These are phyloP conservation scores for Ostreobium quekettii DNA, from an alignment of 139 green algal genomes.

Conservation along the genomic window DNA sequence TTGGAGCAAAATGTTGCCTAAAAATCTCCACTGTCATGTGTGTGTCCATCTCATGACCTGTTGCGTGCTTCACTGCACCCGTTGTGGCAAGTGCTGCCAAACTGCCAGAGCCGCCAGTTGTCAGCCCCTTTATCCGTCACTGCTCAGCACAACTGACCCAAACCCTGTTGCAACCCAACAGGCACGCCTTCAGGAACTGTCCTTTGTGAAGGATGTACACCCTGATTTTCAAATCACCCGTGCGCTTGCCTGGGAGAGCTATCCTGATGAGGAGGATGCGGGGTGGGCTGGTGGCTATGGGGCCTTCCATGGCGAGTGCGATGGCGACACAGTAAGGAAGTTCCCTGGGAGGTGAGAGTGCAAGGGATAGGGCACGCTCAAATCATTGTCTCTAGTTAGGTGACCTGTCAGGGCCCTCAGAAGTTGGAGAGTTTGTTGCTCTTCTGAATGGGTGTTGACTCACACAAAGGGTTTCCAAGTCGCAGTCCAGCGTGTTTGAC, in stretches of 20 bases:
- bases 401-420: background rate
- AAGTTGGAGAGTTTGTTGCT: background rate
- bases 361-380: background rate
- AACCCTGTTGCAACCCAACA: background rate
- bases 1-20: too few relatives aligned
- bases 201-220: conserved; percentile 57
- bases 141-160: background rate
- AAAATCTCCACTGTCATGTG: too few relatives aligned
- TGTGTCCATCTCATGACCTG: too few relatives aligned
- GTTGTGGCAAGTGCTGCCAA: too few relatives aligned
- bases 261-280: conserved; percentile 18
- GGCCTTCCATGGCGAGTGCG: conserved; percentile 2
- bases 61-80: too few relatives aligned
- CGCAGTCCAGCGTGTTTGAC: too few relatives aligned
- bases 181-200: background rate
- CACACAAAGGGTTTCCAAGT: too few relatives aligned
- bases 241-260: conserved; percentile 31
- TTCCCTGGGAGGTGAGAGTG: background rate
- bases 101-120: background rate
- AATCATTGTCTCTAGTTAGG: background rate
- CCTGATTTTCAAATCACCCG: conserved; percentile 40
- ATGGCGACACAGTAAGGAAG: conserved; percentile 4
- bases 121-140: too few relatives aligned
- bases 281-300: conserved; percentile 5
- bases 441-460: too few relatives aligned